Evolutionary conservation across 129 eudicot genomes (phyloP).

Genomic region (Apium graveolens): DNA sequence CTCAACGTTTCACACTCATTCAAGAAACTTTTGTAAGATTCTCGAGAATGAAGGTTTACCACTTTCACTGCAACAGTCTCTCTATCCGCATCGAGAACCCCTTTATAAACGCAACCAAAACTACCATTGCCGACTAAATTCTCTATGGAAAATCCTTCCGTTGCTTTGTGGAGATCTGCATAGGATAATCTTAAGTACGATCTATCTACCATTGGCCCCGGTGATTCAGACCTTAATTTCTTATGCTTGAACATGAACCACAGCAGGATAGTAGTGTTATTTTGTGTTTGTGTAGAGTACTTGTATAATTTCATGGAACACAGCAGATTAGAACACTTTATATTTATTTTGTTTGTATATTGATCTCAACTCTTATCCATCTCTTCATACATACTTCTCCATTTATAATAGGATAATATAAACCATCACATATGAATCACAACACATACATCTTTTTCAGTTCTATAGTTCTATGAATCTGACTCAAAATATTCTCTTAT

Average conservation of each 20-base stretch:
- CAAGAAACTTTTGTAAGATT: constrained; percentile 19
- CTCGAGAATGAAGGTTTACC: constrained; percentile 11
- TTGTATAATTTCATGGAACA: no score
- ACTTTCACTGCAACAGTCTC: constrained; percentile 24
- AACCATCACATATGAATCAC: no score
- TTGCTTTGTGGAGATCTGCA: constrained; percentile 6
- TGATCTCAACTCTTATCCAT: no score
- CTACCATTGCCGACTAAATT: constrained; percentile 22
- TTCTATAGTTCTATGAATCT: no score
- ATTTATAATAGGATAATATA: no score
- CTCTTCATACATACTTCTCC: no score
- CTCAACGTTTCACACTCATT: constrained; percentile 26
- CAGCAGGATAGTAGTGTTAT: background rate
- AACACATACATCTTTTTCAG: no score
- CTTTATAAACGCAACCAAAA: constrained; percentile 27
- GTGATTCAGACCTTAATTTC: background rate
- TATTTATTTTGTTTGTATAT: no score
- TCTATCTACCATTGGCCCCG: background rate
- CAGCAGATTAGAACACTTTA: no score
- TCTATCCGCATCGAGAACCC: constrained; percentile 4
- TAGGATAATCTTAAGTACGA: background rate
- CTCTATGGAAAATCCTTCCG: constrained; percentile 9
- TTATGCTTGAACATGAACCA: background rate
- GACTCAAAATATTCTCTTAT: no score
- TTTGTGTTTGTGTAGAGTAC: no score